These are phyloP conservation scores for Osmanthus fragrans DNA, from an alignment of 257 asterid genomes.

Conservation along the genomic window DNA sequence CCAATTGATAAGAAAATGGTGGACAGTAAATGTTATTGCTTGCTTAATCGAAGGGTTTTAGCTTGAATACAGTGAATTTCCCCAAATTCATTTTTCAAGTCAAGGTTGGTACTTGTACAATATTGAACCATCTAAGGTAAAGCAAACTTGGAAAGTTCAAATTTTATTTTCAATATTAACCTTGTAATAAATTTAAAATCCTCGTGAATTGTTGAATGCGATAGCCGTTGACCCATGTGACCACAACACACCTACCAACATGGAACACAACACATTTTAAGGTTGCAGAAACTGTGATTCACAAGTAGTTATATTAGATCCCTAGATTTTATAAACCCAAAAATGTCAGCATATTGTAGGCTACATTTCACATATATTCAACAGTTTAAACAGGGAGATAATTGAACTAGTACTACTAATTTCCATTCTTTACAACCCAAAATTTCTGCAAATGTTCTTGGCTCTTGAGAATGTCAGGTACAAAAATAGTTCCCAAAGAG, in stretches of 20 bases:
- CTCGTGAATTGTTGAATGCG: background rate
- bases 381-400: background rate
- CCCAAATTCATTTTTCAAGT: too few relatives aligned
- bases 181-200: background rate
- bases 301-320: background rate
- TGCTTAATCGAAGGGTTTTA: background rate
- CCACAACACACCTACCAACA: conserved; percentile 10
- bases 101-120: too few relatives aligned
- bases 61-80: background rate
- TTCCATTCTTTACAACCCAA: background rate
- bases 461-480: background rate
- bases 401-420: too few relatives aligned
- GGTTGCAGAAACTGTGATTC: background rate
- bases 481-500: conserved; percentile 8
- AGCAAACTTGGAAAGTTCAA: too few relatives aligned
- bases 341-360: conserved; percentile 17
- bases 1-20: conserved; percentile 1
- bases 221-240: too few relatives aligned
- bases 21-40: background rate
- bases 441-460: background rate
- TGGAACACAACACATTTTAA: conserved; percentile 5
- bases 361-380: background rate
- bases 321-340: background rate
- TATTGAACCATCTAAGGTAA: too few relatives aligned
- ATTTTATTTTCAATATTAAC: background rate